Evolutionary conservation across 495 filamentous ascomycete species (phyloP), one percentile per base, ranked within the genome.

Genomic region (Penicillium lagena): DNA sequence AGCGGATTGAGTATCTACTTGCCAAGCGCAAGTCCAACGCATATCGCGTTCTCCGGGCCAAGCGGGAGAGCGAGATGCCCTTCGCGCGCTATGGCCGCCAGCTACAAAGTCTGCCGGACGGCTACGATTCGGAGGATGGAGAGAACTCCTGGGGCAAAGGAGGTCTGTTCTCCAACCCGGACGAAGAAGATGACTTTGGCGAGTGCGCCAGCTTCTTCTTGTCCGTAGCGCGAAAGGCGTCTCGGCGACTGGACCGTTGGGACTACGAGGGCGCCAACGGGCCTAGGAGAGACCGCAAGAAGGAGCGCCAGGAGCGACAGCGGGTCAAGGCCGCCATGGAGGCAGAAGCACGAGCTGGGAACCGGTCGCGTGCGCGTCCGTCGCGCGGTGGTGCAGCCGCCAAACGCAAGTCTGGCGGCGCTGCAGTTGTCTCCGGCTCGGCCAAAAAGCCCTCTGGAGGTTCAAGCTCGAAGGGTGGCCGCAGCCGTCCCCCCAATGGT

Each of bases 1-100:
- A 93, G 61, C 85, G 89, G 11, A 87, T 95, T 35, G 85, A 95
- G 40, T 87, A 93, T 55, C 82, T 93, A 36, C 78, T 98, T 29
- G 82, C 85, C 13, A 86, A 86, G 35, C 68, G 89, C 30, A 79
- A 77, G 46, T 72, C 66, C 40, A 71, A 80, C 43, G 80, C 85
- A 43, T 81, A 81, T 47, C 66, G 70, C 30, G 67, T 83, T 4
- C 77, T 86, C 10, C 81, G 67, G 72, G 58, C 56, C 50, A 48
- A 83, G 81, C 41, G 77, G 68, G 50, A 67, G 62, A 56, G 75
- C 79, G 60, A 89, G 76, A 51, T 74, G 72, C 68, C 73, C 5
- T 69, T 75, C 31, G 75, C 86, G 37, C 73, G 85, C 47, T 81
- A 86, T 47, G 83, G 84, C 1, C 80, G 78, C 35, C 75, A 91